Conservation (phyloP, 2,329 filamentous ascomycete species). For the Grosmannia clavigera region DNA sequence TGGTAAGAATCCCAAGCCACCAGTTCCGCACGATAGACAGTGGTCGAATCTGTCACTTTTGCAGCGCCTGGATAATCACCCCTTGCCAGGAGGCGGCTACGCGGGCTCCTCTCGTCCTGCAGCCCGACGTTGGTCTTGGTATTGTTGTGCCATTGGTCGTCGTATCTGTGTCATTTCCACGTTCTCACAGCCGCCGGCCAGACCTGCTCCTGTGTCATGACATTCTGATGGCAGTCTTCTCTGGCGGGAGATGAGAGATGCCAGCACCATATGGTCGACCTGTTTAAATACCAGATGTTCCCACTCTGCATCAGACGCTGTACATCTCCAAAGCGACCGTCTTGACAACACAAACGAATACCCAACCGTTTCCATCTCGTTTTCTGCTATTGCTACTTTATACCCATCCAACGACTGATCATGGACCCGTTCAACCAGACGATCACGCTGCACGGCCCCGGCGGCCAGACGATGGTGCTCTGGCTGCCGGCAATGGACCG, state of each 20-base stretch:
- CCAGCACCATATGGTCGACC: not conserved
- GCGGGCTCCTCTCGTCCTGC: not conserved
- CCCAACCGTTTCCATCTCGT: too few relatives aligned
- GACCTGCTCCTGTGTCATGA: not conserved
- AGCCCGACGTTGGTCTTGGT: not conserved
- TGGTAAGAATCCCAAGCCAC: not conserved
- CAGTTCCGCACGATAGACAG: not conserved
- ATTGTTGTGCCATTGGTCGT: not conserved
- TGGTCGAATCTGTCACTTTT: not conserved
- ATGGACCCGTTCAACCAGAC: conserved; percentile 8
- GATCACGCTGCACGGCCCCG: conserved; percentile 5
- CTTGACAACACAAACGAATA: too few relatives aligned
- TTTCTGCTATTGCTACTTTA: too few relatives aligned
- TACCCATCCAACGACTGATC: not conserved
- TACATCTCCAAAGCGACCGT: not conserved
- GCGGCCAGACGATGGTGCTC: conserved; percentile 4
- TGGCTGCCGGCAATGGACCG: conserved; percentile 8
- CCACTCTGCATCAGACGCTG: not conserved
- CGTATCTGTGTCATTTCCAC: not conserved
- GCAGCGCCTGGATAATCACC: not conserved
- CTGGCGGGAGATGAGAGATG: too few relatives aligned
- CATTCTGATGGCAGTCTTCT: not conserved
- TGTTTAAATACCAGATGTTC: not conserved
- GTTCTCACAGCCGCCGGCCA: not conserved
- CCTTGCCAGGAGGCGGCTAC: not conserved